Percentiles rank a stretch among this genome's conserved stretches.
These are phyloP conservation scores for Syzygium malaccense DNA, from an alignment of 441 rosid genomes.

Conservation along the genomic window DNA sequence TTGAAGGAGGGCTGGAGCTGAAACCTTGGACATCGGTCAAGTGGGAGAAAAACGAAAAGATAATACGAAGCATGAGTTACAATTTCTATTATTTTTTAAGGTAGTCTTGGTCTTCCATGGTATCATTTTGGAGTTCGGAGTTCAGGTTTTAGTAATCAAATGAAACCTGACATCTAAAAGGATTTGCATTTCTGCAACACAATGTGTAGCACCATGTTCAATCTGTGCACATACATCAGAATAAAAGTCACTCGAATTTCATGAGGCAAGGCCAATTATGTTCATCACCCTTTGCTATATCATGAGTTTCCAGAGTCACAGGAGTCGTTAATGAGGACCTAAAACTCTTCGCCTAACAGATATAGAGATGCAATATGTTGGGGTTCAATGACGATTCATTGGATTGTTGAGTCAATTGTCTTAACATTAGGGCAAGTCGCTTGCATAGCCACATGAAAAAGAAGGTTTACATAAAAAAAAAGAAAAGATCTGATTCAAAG, in stretches of 20 bases:
- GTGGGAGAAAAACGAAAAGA: neutral
- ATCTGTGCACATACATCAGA: neutral
- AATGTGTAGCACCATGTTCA: neutral
- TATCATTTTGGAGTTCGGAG: neutral
- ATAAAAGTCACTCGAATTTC: neutral
- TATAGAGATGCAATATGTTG: neutral
- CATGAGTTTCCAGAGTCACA: neutral
- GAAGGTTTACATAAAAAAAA: neutral
- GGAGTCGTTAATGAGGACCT: neutral
- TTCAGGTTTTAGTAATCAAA: neutral
- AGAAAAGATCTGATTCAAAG: neutral
- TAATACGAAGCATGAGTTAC: neutral
- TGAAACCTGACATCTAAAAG: neutral
- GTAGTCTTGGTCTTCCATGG: neutral
- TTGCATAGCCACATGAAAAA: neutral
- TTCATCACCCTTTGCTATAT: neutral
- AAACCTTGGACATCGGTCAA: neutral
- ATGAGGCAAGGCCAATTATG: neutral
- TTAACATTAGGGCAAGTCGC: neutral
- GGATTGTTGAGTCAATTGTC: neutral
- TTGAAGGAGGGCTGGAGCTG: neutral
- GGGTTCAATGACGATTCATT: neutral
- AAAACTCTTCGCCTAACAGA: neutral
- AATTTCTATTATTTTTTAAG: neutral
- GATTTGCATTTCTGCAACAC: neutral